Percentiles rank a stretch among this genome's conserved stretches.
Evolutionary conservation across 108 stramenopile genomes (phyloP).

Genomic region (Schizochytrium sp.): DNA sequence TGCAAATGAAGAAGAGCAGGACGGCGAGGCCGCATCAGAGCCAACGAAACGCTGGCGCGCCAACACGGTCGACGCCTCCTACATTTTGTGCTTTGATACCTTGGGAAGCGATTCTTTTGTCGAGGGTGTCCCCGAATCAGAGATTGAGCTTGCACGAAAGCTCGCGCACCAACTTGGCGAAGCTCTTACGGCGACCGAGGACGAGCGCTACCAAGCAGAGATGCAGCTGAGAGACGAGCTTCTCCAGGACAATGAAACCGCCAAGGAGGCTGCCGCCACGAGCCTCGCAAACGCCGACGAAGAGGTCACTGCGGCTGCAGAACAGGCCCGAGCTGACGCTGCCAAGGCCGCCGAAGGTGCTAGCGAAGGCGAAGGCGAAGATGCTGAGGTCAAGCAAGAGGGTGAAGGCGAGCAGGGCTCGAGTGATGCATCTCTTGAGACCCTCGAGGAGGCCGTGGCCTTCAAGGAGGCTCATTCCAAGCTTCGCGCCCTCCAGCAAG

Average conservation of each 20-base stretch:
- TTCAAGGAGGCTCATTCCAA: not conserved
- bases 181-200: not conserved
- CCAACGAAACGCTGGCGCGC: not conserved
- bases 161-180: not conserved
- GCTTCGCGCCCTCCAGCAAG: not conserved
- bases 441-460: not conserved
- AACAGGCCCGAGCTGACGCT: not conserved
- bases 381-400: not conserved
- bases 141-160: not conserved
- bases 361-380: no score
- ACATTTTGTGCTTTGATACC: not conserved
- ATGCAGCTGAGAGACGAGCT: not conserved
- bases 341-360: no score
- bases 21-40: not conserved
- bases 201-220: not conserved
- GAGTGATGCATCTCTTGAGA: not conserved
- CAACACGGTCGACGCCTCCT: not conserved
- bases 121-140: not conserved
- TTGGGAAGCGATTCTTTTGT: not conserved
- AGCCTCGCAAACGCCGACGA: not conserved
- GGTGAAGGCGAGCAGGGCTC: not conserved
- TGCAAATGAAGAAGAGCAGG: not conserved
- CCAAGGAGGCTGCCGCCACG: not conserved
- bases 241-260: not conserved
- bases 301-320: not conserved